Percentiles rank a stretch among this genome's conserved stretches.
phyloP scores from a whole-genome alignment of 176 grass and related monocot genomes.

The Aegilops longissima region DNA sequence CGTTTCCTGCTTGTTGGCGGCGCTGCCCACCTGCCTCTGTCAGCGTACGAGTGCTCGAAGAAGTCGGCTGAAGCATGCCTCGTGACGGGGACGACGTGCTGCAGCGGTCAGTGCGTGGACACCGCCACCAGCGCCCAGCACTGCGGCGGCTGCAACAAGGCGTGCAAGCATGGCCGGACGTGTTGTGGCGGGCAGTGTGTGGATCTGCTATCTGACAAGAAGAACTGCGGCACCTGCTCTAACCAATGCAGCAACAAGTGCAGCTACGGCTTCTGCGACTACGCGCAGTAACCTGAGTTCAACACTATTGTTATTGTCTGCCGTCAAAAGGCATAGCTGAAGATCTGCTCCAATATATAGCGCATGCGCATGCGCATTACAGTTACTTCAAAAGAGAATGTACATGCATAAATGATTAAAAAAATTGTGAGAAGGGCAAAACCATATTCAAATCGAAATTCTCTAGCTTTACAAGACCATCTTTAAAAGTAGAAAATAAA shows the following conservation, averaged over 20 bases:
- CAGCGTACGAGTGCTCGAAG: constrained; percentile 5
- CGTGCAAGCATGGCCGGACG: background rate
- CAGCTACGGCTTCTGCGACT: background rate
- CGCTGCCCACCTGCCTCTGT: background rate
- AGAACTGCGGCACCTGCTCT: background rate
- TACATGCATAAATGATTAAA: too few relatives aligned
- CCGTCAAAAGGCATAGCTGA: too few relatives aligned
- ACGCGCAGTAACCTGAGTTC: background rate
- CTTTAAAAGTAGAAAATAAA: too few relatives aligned
- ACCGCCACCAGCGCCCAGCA: background rate
- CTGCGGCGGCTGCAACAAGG: background rate
- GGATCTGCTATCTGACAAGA: background rate
- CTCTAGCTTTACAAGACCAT: too few relatives aligned
- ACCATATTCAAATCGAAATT: too few relatives aligned
- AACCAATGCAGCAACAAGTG: background rate
- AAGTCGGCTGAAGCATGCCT: constrained; percentile 25
- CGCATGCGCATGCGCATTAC: too few relatives aligned
- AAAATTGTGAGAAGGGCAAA: too few relatives aligned
- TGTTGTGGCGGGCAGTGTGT: background rate
- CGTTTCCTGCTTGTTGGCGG: background rate
- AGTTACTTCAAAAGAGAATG: too few relatives aligned
- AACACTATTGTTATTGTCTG: too few relatives aligned
- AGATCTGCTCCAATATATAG: too few relatives aligned
- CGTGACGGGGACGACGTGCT: constrained; percentile 8
- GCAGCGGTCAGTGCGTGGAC: background rate